Evolutionary conservation across 2,329 filamentous ascomycete species (phyloP), one percentile per base, ranked within the genome.

Genomic region (Blastomyces gilchristii): DNA sequence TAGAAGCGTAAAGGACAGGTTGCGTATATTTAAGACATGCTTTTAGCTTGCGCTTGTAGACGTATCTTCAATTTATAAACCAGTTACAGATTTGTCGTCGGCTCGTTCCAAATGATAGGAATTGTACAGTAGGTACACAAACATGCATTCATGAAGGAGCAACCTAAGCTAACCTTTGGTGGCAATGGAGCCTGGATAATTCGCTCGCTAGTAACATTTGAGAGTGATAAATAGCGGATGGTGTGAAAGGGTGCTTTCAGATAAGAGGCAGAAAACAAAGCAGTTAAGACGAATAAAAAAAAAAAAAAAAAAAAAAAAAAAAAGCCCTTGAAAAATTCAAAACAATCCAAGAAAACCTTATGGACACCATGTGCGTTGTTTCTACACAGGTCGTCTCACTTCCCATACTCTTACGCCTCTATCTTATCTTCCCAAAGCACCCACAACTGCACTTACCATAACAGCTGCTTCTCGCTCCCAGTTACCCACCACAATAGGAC

Each of bases 381-480:
- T 22, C 14, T n/a, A 58, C 25, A 41, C 25, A 14, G 41, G 25
- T 47, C 37, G 12, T 45, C 37, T 47, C 22, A 37, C 3, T 60
- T 59, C 16, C 16, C 12, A 7, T 18, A 43, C 18, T 18, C 28
- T 12, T 14, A 39, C 59, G 12, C 16, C 16, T 56, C 16, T 11
- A 22, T 18, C 43, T 52, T 47, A 76, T 63, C 73, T 70, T 37
- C 72, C 74, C 56, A 84, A 67, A n/a, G 76, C 73, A n/a, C 83
- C 82, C 59, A 91, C 81, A 6, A 97, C 85, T 69, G 90, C 90
- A 61, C 89, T 88, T 52, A 96, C 89, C 93, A 97, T 97, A 58
- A 97, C 92, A 1, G 92, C 91, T 58, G 92, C 88, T 77, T 97
- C 94, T 49, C 93, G 83, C 70, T 97, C 93, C 90, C 91, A 97